Percentiles rank a stretch among this genome's conserved stretches.
Evolutionary conservation across 1,284 basidiomycete species (phyloP).

Genomic region (Phenoliferia sp.): DNA sequence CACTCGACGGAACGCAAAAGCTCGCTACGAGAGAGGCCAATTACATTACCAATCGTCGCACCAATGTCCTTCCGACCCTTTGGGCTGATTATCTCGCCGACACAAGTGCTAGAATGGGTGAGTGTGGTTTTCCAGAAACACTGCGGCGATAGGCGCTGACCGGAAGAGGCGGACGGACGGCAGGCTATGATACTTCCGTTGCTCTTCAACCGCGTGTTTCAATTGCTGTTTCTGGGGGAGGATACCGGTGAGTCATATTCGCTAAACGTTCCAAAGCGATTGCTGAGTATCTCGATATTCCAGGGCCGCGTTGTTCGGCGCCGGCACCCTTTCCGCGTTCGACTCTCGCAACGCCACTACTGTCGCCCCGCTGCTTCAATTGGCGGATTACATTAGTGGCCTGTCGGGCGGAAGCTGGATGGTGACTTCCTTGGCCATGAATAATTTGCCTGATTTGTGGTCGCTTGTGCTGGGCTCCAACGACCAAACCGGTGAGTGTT

Average conservation of each 20-base stretch:
- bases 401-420: background rate
- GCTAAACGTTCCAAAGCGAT: background rate
- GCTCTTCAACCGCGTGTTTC: background rate
- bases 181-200: conserved; percentile 13
- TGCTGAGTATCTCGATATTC: background rate
- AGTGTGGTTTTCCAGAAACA: too few relatives aligned
- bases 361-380: conserved; percentile 61
- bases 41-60: background rate
- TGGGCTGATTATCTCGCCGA: background rate
- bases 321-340: conserved; percentile 55
- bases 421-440: conserved; percentile 16
- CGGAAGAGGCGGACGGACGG: too few relatives aligned
- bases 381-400: conserved; percentile 63
- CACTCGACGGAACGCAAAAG: background rate
- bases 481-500: background rate
- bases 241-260: background rate
- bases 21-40: background rate
- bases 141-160: too few relatives aligned
- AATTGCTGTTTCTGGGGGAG: background rate
- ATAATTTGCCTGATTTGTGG: conserved; percentile 27
- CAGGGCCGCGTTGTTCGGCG: conserved; percentile 58
- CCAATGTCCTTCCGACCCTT: background rate
- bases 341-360: conserved; percentile 55
- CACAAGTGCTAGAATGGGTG: too few relatives aligned
- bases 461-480: conserved; percentile 31